Evolutionary conservation across 2,329 filamentous ascomycete genomes (phyloP).

Genomic region (Volutella citrinella): DNA sequence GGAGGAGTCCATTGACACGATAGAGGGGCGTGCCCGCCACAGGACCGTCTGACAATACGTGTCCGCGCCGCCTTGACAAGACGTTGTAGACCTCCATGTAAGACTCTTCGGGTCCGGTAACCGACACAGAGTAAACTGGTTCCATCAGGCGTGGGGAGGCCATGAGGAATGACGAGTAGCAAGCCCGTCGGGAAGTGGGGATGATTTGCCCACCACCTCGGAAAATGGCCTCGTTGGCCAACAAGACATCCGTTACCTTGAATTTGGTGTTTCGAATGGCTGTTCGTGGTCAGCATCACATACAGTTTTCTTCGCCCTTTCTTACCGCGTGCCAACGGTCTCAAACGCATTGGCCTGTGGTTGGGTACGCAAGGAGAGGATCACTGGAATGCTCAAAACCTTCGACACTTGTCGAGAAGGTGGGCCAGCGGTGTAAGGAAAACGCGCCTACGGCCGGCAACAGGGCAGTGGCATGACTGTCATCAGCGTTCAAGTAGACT

Average conservation of each 20-base stretch:
- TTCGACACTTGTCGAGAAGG: too few species aligned
- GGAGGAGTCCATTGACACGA: conserved; percentile 83
- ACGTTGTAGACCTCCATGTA: conserved; percentile 90
- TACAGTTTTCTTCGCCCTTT: conserved; percentile 6
- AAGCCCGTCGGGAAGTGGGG: conserved; percentile 85
- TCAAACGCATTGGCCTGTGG: too few species aligned
- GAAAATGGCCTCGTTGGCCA: conserved; percentile 89
- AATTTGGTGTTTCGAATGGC: conserved; percentile 98
- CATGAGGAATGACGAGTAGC: conserved; percentile 97
- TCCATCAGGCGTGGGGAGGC: conserved; percentile 96
- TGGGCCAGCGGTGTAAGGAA: too few species aligned
- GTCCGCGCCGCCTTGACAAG: conserved; percentile 80
- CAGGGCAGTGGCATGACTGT: conserved; percentile 16
- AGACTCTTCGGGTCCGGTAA: conserved; percentile 87
- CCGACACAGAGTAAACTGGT: conserved; percentile 86
- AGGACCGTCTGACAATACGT: conserved; percentile 90
- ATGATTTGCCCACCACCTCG: conserved; percentile 96
- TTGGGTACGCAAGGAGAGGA: too few species aligned
- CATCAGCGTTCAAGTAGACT: conserved; percentile 15
- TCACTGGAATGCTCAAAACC: too few species aligned
- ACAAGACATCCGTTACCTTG: conserved; percentile 84
- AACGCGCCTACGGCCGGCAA: too few species aligned
- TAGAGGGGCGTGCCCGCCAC: conserved; percentile 94
- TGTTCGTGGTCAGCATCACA: conserved; percentile 35
- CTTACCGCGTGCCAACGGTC: too few species aligned